These are phyloP conservation scores for Actinomortierella wolfii DNA, from an alignment of 371 early-diverging fungal genomes.

Conservation along the genomic window DNA sequence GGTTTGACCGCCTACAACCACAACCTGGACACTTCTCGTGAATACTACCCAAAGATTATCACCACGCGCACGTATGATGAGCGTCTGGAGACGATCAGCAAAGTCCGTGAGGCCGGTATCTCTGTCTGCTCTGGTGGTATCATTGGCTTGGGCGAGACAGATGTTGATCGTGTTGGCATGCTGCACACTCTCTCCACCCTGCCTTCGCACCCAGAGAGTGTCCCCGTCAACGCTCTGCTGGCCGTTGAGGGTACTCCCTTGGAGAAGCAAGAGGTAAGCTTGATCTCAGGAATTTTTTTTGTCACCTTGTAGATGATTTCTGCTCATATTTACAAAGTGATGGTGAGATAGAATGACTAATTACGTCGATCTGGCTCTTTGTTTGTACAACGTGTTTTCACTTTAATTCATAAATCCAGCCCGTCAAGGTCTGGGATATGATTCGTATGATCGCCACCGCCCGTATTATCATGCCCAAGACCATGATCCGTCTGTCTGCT, in stretches of 20 bases:
- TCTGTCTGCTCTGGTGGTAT: slow-evolving; percentile 91
- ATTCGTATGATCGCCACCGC: slow-evolving; percentile 88
- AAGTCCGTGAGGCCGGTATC: slow-evolving; percentile 84
- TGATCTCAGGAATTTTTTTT: no score
- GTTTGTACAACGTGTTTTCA: not conserved
- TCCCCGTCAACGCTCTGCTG: slow-evolving; percentile 85
- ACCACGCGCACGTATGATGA: slow-evolving; percentile 86
- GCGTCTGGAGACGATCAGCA: slow-evolving; percentile 74
- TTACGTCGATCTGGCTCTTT: not conserved
- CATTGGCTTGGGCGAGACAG: slow-evolving; percentile 83
- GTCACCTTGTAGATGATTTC: not conserved
- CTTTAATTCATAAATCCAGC: slow-evolving; percentile 43
- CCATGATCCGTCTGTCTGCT: slow-evolving; percentile 88
- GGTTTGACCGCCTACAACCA: slow-evolving; percentile 93
- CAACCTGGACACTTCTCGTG: slow-evolving; percentile 86
- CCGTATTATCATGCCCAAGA: slow-evolving; percentile 83
- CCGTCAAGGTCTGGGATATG: slow-evolving; percentile 89
- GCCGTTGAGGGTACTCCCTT: slow-evolving; percentile 85
- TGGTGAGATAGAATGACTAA: not conserved
- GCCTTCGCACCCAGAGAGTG: slow-evolving; percentile 83
- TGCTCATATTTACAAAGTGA: not conserved
- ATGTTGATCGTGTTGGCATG: slow-evolving; percentile 79
- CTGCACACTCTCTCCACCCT: slow-evolving; percentile 78
- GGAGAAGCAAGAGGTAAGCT: slow-evolving; percentile 70
- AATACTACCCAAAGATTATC: slow-evolving; percentile 86